These are phyloP conservation scores for Amanita polypyramis DNA, from an alignment of 768 basidiomycete genomes.

Conservation along the genomic window DNA sequence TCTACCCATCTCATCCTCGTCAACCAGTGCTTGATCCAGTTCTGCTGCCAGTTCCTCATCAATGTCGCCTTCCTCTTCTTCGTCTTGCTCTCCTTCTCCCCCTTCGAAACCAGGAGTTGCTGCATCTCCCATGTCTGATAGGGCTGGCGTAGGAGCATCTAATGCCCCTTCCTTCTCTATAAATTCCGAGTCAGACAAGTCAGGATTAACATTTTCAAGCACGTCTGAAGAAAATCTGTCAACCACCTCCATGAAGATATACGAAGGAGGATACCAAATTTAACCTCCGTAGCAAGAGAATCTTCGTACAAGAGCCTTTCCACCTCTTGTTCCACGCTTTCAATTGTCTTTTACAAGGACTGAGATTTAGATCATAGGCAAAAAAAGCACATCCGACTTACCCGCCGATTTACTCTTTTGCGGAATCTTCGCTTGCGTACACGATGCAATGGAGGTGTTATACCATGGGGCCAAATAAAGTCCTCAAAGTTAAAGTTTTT, in stretches of 20 bases:
- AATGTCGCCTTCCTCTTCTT: conserved; percentile 65
- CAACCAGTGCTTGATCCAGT: conserved; percentile 75
- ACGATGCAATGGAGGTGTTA: conserved; percentile 88
- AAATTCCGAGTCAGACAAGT: conserved; percentile 84
- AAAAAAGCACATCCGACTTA: conserved; percentile 23
- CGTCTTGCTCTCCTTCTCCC: conserved; percentile 49
- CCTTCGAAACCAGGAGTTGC: conserved; percentile 48
- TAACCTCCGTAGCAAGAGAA: conserved; percentile 59
- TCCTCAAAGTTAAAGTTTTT: conserved; percentile 85
- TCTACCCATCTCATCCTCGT: conserved; percentile 36
- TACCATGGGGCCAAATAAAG: conserved; percentile 94
- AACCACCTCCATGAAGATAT: not conserved
- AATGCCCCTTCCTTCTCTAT: conserved; percentile 58
- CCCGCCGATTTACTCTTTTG: conserved; percentile 77
- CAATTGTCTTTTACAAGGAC: conserved; percentile 56
- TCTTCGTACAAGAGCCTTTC: conserved; percentile 80
- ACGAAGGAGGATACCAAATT: conserved; percentile 46
- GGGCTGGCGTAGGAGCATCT: conserved; percentile 62
- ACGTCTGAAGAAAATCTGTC: conserved; percentile 40
- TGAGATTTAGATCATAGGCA: not conserved
- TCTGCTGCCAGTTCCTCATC: conserved; percentile 86
- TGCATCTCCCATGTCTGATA: conserved; percentile 56
- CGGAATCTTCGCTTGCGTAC: conserved; percentile 88
- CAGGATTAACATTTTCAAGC: conserved; percentile 85
- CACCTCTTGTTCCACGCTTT: conserved; percentile 90